Conservation (phyloP, 23 red algal genomes). For the Gracilaria domingensis region DNA sequence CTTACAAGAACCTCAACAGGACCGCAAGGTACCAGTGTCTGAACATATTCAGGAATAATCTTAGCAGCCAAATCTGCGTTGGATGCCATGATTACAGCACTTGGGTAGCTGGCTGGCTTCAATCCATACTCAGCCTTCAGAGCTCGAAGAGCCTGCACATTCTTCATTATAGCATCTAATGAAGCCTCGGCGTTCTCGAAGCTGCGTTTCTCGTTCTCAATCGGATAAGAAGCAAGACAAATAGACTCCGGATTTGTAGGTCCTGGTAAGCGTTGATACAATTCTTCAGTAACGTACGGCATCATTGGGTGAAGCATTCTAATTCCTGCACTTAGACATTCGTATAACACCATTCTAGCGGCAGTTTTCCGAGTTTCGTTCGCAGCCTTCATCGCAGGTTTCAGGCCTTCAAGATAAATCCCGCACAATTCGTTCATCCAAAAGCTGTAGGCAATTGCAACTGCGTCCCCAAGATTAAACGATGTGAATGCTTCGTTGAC, state of each 20-base stretch:
- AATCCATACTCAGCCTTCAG: slow-evolving; percentile 83
- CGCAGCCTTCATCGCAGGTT: slow-evolving; percentile 76
- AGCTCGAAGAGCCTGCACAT: slow-evolving; percentile 78
- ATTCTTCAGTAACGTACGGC: slow-evolving; percentile 98
- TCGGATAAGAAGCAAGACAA: slow-evolving; percentile 83
- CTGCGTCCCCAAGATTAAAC: slow-evolving; percentile 85
- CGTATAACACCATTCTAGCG: slow-evolving; percentile 78
- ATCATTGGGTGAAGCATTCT: slow-evolving; percentile 99
- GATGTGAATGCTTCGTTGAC: slow-evolving; percentile 68
- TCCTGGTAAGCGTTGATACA: slow-evolving; percentile 95
- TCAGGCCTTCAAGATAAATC: slow-evolving; percentile 92
- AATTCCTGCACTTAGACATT: slow-evolving; percentile 90
- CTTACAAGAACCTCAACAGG: slow-evolving; percentile 30
- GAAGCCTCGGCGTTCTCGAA: slow-evolving; percentile 52
- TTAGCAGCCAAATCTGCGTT: slow-evolving; percentile 18
- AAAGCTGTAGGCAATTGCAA: slow-evolving; percentile 77
- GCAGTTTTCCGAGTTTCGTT: slow-evolving; percentile 54
- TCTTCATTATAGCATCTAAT: slow-evolving; percentile 75
- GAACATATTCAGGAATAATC: slow-evolving; percentile 62
- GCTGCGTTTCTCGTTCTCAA: background rate
- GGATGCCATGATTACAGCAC: slow-evolving; percentile 56
- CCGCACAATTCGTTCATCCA: slow-evolving; percentile 98
- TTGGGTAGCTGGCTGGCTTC: slow-evolving; percentile 70
- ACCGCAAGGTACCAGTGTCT: slow-evolving; percentile 68
- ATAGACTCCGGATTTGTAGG: slow-evolving; percentile 68